These are phyloP conservation scores for Ceratopteris richardii DNA, from an alignment of 75 land plant genomes.

Conservation along the genomic window DNA sequence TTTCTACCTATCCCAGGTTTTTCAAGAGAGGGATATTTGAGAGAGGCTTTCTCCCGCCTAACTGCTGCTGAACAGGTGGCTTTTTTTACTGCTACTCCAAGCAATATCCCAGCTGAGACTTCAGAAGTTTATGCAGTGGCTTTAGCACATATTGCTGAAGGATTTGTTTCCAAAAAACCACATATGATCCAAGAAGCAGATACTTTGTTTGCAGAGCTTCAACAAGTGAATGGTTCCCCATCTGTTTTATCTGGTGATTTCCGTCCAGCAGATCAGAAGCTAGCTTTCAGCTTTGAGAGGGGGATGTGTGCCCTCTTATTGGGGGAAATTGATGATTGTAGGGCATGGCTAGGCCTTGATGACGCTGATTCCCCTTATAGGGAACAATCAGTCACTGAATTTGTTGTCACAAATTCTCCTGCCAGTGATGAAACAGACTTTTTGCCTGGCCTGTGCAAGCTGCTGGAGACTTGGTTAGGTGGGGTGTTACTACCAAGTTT, in stretches of 20 bases:
- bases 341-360: constrained; percentile 74
- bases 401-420: constrained; percentile 50
- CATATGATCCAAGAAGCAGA: constrained; percentile 70
- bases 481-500: constrained; percentile 79
- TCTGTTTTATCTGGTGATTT: constrained; percentile 16
- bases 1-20: constrained; percentile 67
- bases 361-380: constrained; percentile 54
- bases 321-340: constrained; percentile 79
- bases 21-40: constrained; percentile 81
- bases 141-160: constrained; percentile 80
- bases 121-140: constrained; percentile 84
- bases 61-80: constrained; percentile 88
- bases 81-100: constrained; percentile 68
- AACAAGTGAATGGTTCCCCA: constrained; percentile 42
- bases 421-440: constrained; percentile 47
- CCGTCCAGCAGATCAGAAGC: constrained; percentile 29
- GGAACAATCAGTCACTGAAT: constrained; percentile 56
- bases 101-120: constrained; percentile 73
- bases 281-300: constrained; percentile 67
- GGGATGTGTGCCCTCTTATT: constrained; percentile 75
- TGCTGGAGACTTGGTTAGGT: constrained; percentile 78
- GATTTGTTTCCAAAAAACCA: constrained; percentile 64
- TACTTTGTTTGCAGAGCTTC: constrained; percentile 63
- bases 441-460: constrained; percentile 77
- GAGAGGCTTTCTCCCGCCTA: constrained; percentile 67